phyloP scores from a whole-genome alignment of 805 yeast species.

The Ogataea trehaloabstinens region DNA sequence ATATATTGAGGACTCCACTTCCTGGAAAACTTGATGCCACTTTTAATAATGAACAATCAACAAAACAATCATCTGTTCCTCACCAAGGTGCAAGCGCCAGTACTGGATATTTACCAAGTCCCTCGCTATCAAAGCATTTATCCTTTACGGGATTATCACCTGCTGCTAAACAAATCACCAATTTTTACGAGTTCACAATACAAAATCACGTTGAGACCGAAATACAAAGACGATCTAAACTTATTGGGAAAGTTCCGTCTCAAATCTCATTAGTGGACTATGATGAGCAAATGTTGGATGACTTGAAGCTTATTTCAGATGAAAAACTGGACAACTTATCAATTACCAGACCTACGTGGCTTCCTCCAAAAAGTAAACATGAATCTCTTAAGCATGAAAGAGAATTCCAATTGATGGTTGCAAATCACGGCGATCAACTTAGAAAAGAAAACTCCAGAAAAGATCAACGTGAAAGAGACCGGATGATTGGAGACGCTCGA shows the following conservation, averaged over 20 bases:
- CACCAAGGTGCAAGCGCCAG: neutral
- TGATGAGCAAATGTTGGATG: conserved; percentile 50
- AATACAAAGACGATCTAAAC: conserved; percentile 34
- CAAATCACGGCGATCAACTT: conserved; percentile 31
- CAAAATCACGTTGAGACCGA: conserved; percentile 35
- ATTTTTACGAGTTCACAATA: conserved; percentile 40
- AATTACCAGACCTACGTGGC: conserved; percentile 66
- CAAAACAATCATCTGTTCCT: conserved; percentile 2
- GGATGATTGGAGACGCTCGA: conserved; percentile 34
- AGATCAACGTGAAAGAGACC: conserved; percentile 32
- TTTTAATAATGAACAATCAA: too few relatives aligned
- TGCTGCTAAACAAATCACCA: conserved; percentile 38
- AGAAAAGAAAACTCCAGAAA: conserved; percentile 30
- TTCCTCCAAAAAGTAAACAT: conserved; percentile 59
- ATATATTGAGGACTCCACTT: conserved; percentile 48
- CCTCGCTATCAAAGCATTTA: conserved; percentile 24
- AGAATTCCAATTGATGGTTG: conserved; percentile 44
- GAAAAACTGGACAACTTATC: conserved; percentile 56
- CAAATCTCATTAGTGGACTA: conserved; percentile 32
- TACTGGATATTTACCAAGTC: conserved; percentile 15
- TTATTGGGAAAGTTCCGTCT: conserved; percentile 37
- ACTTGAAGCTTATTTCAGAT: conserved; percentile 55
- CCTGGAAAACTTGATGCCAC: conserved; percentile 40
- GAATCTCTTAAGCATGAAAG: conserved; percentile 57
- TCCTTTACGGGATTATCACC: conserved; percentile 32